phyloP scores from a whole-genome alignment of 2,329 filamentous ascomycete species.

The Trichoderma breve region DNA sequence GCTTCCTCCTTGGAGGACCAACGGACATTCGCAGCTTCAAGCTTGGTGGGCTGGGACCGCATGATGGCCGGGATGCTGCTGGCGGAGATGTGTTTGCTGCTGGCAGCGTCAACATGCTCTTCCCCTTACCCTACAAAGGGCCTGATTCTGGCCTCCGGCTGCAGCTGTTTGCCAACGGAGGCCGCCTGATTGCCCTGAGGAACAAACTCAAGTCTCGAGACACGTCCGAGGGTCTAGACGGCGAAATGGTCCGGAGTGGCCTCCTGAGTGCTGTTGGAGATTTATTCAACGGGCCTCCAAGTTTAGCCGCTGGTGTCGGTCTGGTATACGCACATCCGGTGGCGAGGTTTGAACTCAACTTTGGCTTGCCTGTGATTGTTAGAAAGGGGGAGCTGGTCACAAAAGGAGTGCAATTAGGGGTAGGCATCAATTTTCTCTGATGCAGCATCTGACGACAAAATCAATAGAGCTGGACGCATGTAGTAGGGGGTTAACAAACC shows the following conservation, averaged over 20 bases:
- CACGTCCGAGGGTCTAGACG: constrained; percentile 36
- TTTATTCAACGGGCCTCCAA: constrained; percentile 73
- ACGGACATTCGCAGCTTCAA: constrained; percentile 94
- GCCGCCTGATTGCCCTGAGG: constrained; percentile 75
- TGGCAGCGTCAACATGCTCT: constrained; percentile 77
- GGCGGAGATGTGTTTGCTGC: constrained; percentile 92
- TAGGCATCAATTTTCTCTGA: constrained; percentile 93
- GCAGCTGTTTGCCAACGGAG: constrained; percentile 89
- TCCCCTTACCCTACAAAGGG: constrained; percentile 80
- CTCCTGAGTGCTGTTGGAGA: constrained; percentile 65
- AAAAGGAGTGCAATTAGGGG: constrained; percentile 92
- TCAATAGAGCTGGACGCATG: neutral
- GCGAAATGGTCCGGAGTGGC: constrained; percentile 49
- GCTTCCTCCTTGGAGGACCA: constrained; percentile 90
- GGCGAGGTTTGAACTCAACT: constrained; percentile 93
- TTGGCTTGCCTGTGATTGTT: constrained; percentile 80
- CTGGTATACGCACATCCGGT: constrained; percentile 93
- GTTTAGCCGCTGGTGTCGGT: constrained; percentile 81
- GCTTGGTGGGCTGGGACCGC: constrained; percentile 82
- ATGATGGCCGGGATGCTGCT: constrained; percentile 79
- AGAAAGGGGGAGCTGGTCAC: constrained; percentile 81
- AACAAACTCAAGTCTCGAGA: constrained; percentile 51
- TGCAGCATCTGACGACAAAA: neutral
- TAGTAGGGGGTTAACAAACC: neutral
- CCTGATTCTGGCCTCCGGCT: constrained; percentile 81